Evolutionary conservation across 2,329 filamentous ascomycete genomes (phyloP), one percentile per base, ranked within the genome.

Genomic region (Aaosphaeria arxii): DNA sequence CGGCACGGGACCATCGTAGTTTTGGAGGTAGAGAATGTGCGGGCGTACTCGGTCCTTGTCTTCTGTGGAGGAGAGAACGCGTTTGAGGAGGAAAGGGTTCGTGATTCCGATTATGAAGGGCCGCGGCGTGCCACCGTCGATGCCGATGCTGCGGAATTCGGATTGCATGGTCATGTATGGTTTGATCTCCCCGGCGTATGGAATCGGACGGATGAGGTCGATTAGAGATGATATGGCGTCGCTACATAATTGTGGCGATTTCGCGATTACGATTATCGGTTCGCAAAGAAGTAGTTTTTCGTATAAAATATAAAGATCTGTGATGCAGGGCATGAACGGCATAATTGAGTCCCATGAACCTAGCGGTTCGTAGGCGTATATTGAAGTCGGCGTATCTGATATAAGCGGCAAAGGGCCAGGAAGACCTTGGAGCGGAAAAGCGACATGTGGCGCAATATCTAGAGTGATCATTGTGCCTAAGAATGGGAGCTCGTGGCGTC

Each of bases 131-230:
- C 69, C 69, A 11, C 69, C 67, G 42, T 72, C 69, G 43, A 71
- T 64, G 38, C 69, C 69, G 6, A 69, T 69, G 42, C 61, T 61
- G n/a, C 62, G 59, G 51, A 72, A 72, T 30, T 72, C 70, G 7
- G 70, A 68, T 54, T 74, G 71, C 71, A 74, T 74, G 33, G 70
- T 73, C 58, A 72, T 63, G 52, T 73, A 74, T 7, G 71, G 70
- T 46, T 68, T 68, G 30, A 67, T 56, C 2, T 67, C 61, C 9
- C 71, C 71, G 35, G 70, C 70, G 43, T 70, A 74, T 2, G 71
- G 71, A 7, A 73, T 59, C 7, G 71, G 71, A 28, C 64, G 63
- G 42, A 73, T 62, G 11, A 74, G 58, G 45, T 73, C 71, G 9
- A 71, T 52, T 30, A 73, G 55, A 11, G 66, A 69, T 33, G 70